A percentile compares a stretch with the other conserved stretches of the same genome.
Evolutionary conservation across 2,329 filamentous ascomycete species (phyloP).

Genomic region (Cryoendolithus antarcticus): DNA sequence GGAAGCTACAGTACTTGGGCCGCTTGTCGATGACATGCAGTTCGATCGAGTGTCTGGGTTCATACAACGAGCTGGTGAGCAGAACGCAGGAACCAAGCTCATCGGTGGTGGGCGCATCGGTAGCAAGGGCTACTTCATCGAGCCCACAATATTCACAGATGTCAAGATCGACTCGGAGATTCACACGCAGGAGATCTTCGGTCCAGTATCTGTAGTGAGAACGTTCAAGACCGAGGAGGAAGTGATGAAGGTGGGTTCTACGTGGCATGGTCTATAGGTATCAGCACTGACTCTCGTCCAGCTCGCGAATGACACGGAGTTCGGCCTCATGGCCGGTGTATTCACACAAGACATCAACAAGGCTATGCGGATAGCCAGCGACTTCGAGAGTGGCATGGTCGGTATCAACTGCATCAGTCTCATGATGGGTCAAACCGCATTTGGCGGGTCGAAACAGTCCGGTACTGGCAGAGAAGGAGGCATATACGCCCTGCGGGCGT

Average conservation of each 20-base stretch:
- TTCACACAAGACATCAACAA: slow-evolving; percentile 55
- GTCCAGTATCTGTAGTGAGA: slow-evolving; percentile 29
- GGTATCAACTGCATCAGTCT: slow-evolving; percentile 32
- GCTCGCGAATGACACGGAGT: slow-evolving; percentile 50
- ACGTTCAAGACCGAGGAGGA: slow-evolving; percentile 29
- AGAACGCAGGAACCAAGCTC: slow-evolving; percentile 5
- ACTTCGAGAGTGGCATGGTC: slow-evolving; percentile 46
- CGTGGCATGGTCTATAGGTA: slow-evolving; percentile 18
- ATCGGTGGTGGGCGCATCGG: slow-evolving; percentile 3
- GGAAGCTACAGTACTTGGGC: background rate
- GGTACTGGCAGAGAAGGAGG: slow-evolving; percentile 39
- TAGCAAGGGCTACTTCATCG: slow-evolving; percentile 3
- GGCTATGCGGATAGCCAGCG: slow-evolving; percentile 28
- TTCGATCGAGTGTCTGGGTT: slow-evolving; percentile 20
- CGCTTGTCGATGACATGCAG: slow-evolving; percentile 2
- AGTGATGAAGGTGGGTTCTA: slow-evolving; percentile 30
- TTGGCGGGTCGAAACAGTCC: slow-evolving; percentile 40
- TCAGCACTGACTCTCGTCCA: slow-evolving; percentile 14
- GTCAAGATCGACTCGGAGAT: slow-evolving; percentile 46
- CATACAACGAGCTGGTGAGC: slow-evolving; percentile 10
- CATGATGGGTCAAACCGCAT: slow-evolving; percentile 28
- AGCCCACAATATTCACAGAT: slow-evolving; percentile 18
- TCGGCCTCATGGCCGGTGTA: slow-evolving; percentile 55
- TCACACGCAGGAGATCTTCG: slow-evolving; percentile 30
- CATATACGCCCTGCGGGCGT: slow-evolving; percentile 30